phyloP scores from a whole-genome alignment of 495 filamentous ascomycete species.

The Cenococcum geophilum region DNA sequence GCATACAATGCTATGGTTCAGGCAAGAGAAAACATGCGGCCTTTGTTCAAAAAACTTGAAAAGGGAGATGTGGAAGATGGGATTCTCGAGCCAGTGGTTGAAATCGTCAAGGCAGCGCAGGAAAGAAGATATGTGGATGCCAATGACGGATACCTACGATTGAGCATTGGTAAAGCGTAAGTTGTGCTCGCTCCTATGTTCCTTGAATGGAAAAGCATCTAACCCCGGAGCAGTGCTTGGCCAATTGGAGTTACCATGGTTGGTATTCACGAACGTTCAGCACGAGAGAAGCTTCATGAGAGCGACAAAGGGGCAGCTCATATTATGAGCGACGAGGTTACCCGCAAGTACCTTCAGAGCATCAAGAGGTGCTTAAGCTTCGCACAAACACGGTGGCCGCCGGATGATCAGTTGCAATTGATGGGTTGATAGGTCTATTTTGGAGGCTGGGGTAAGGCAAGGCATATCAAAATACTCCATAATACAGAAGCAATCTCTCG shows the following conservation, averaged over 20 bases:
- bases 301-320: slow-evolving; percentile 76
- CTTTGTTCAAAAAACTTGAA: slow-evolving; percentile 87
- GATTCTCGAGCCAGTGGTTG: slow-evolving; percentile 77
- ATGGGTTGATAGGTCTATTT: slow-evolving; percentile 64
- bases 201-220: not conserved
- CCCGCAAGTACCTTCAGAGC: slow-evolving; percentile 91
- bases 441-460: not conserved
- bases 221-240: slow-evolving; percentile 59
- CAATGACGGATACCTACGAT: slow-evolving; percentile 84
- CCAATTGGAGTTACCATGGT: slow-evolving; percentile 99
- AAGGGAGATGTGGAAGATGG: slow-evolving; percentile 68
- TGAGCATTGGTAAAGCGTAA: slow-evolving; percentile 93
- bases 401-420: slow-evolving; percentile 83
- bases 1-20: slow-evolving; percentile 75
- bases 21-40: slow-evolving; percentile 76
- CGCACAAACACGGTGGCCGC: slow-evolving; percentile 93
- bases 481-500: not conserved
- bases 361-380: slow-evolving; percentile 97
- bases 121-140: slow-evolving; percentile 88
- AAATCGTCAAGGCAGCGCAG: slow-evolving; percentile 89
- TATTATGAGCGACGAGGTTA: slow-evolving; percentile 94
- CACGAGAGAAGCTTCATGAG: slow-evolving; percentile 89
- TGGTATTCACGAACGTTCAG: slow-evolving; percentile 94
- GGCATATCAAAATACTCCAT: not conserved
- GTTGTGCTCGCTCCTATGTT: slow-evolving; percentile 23